These are phyloP conservation scores for Pyrenula massariospora DNA, from an alignment of 495 filamentous ascomycete genomes.

Conservation along the genomic window DNA sequence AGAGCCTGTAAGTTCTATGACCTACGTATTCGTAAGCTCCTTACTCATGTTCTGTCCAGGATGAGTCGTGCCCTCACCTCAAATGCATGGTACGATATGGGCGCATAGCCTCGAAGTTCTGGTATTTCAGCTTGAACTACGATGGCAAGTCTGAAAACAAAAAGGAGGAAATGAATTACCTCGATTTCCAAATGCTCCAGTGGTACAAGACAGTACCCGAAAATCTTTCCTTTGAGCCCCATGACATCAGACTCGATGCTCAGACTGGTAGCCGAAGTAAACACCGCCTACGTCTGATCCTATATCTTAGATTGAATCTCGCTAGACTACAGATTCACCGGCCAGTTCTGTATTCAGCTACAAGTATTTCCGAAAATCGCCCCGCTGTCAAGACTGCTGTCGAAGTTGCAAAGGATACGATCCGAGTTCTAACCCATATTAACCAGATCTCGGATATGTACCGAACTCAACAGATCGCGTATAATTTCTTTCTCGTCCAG, in stretches of 20 bases:
- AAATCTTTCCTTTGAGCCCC: constrained; percentile 45
- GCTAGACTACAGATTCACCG: constrained; percentile 75
- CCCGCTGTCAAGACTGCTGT: constrained; percentile 58
- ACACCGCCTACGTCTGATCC: constrained; percentile 37
- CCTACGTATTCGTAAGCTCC: not conserved
- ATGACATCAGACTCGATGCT: constrained; percentile 29
- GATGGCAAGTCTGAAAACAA: constrained; percentile 40
- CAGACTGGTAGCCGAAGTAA: constrained; percentile 33
- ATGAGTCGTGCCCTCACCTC: constrained; percentile 54
- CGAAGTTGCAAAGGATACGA: constrained; percentile 68
- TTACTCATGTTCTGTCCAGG: constrained; percentile 28
- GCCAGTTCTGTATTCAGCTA: constrained; percentile 65
- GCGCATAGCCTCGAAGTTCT: constrained; percentile 66
- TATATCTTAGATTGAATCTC: constrained; percentile 67
- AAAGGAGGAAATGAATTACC: constrained; percentile 55
- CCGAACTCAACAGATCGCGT: constrained; percentile 65
- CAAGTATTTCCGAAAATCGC: constrained; percentile 62
- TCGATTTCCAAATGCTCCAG: constrained; percentile 65
- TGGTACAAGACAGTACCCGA: constrained; percentile 62
- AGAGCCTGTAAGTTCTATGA: constrained; percentile 49
- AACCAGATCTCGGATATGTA: constrained; percentile 78
- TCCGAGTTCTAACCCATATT: constrained; percentile 59
- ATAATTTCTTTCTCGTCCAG: constrained; percentile 79
- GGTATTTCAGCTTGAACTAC: constrained; percentile 45
- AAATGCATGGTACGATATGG: constrained; percentile 70